Percentiles rank a stretch among this genome's conserved stretches.
Evolutionary conservation across 2,329 filamentous ascomycete genomes (phyloP).

Genomic region (Pseudogymnoascus sp.): DNA sequence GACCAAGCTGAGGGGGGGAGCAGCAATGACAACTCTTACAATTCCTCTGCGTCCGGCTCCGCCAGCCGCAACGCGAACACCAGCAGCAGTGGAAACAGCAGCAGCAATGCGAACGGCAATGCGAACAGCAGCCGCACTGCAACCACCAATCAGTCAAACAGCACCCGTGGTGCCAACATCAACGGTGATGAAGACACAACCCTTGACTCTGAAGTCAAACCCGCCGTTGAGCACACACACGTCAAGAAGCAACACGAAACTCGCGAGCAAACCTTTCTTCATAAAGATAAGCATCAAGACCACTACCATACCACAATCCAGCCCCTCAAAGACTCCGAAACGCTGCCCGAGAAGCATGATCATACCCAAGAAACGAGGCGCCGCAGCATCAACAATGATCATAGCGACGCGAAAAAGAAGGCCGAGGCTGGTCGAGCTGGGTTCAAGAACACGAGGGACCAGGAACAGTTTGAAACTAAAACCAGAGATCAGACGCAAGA

Average conservation of each 20-base stretch:
- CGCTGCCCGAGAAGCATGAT: not conserved
- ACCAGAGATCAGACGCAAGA: not conserved
- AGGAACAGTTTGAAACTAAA: constrained; percentile 14
- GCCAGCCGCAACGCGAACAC: not conserved
- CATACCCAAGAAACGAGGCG: not conserved
- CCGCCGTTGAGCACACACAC: constrained; percentile 19
- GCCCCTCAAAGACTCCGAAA: not conserved
- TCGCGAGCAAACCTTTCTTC: constrained; percentile 3
- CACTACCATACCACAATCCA: constrained; percentile 3
- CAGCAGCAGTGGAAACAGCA: not conserved
- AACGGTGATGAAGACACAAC: constrained; percentile 15
- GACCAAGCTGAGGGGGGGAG: not conserved
- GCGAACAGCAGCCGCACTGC: not conserved
- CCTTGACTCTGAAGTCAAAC: constrained; percentile 14
- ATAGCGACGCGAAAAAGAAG: not conserved
- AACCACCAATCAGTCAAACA: not conserved
- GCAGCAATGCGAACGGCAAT: not conserved
- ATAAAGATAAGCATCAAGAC: constrained; percentile 1
- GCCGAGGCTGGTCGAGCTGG: not conserved
- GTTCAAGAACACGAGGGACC: not conserved
- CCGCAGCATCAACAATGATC: constrained; percentile 3
- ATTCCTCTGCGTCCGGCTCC: not conserved
- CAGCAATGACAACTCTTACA: not conserved
- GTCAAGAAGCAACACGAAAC: constrained; percentile 15
- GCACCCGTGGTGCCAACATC: not conserved